Percentiles rank a stretch among this genome's conserved stretches.
These are phyloP conservation scores for Acanthamoeba sp. DNA, from an alignment of 208 protist species.

Conservation along the genomic window DNA sequence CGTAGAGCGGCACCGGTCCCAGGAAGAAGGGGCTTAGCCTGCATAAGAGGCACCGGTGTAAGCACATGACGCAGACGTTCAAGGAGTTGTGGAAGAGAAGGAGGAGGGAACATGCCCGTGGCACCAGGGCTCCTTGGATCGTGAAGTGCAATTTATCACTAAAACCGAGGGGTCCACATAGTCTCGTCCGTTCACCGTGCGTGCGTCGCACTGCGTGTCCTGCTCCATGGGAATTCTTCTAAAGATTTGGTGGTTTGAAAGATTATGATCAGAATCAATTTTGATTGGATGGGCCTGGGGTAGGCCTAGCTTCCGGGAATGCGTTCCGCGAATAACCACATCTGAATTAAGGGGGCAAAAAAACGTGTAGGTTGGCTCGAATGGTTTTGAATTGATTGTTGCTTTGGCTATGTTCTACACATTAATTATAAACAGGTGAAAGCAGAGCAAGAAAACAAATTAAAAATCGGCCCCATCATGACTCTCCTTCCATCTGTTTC, in stretches of 20 bases:
- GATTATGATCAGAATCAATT: background rate
- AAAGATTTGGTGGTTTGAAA: background rate
- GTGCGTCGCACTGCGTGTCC: background rate
- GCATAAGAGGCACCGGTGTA: no score
- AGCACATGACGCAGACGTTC: background rate
- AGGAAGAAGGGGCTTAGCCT: constrained; percentile 71
- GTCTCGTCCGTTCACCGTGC: constrained; percentile 1
- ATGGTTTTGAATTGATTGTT: background rate
- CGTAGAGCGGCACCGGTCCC: constrained; percentile 50
- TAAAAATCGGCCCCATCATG: background rate
- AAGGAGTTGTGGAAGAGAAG: background rate
- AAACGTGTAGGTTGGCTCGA: background rate
- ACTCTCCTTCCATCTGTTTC: background rate
- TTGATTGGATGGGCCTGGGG: no score
- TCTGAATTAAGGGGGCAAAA: no score
- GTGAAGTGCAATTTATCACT: constrained; percentile 40
- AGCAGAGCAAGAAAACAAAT: constrained; percentile 20
- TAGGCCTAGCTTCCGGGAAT: background rate
- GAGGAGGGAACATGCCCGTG: background rate
- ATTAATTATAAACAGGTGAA: background rate
- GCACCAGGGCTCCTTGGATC: constrained; percentile 34
- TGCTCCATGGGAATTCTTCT: background rate
- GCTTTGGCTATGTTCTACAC: background rate
- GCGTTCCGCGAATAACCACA: background rate
- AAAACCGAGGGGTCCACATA: constrained; percentile 34